Evolutionary conservation across 208 protist genomes (phyloP).

Genomic region (Giardia muris): DNA sequence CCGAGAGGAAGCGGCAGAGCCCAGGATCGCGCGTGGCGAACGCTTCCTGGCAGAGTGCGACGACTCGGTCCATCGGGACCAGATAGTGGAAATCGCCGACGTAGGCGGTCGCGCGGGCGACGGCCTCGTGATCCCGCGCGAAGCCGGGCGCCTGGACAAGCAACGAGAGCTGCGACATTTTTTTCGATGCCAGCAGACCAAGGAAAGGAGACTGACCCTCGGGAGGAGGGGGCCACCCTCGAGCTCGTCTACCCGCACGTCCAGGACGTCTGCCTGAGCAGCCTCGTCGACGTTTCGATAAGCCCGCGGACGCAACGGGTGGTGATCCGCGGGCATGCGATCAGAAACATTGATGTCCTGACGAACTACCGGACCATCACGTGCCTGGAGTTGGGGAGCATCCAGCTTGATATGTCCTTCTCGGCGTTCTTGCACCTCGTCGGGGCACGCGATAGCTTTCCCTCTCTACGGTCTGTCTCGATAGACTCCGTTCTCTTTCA

Average conservation of each 20-base stretch:
- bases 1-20: background rate
- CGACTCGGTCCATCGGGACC: background rate
- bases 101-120: background rate
- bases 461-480: background rate
- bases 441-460: background rate
- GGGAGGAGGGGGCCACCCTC: background rate
- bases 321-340: background rate
- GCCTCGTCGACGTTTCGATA: background rate
- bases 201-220: too few species aligned
- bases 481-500: background rate
- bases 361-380: background rate
- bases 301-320: background rate
- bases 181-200: too few species aligned
- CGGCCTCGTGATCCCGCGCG: background rate
- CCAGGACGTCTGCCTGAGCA: background rate
- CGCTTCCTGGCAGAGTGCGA: background rate
- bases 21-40: background rate
- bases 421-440: background rate
- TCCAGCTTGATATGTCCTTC: background rate
- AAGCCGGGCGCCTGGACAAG: background rate
- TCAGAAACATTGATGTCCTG: background rate
- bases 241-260: background rate
- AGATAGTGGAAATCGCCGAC: background rate
- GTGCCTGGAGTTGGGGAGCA: background rate
- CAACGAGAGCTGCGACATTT: too few species aligned